Evolutionary conservation across 768 basidiomycete genomes (phyloP), one percentile per base, ranked within the genome.

Genomic region (Clathrus columnatus): DNA sequence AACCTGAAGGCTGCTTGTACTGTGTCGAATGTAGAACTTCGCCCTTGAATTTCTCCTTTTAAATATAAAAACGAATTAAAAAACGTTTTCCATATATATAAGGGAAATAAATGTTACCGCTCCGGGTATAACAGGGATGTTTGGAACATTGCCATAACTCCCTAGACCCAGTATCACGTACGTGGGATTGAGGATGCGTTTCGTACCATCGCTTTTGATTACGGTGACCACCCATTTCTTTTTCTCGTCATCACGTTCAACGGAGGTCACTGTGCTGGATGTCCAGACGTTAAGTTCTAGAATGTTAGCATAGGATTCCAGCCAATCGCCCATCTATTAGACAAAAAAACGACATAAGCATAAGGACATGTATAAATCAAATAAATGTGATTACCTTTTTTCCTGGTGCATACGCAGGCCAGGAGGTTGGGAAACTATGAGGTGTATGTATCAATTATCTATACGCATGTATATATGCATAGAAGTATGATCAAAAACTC

Each of bases 251-350:
- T 52, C 51, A 7, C 51, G 57, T n/a, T 44, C 24, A n/a, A 57
- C 21, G 24, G 59, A 36, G 3, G 29, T 57, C 23, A 65, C 41
- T 4, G 58, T 59, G 14, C 66, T 53, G 32, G 62, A 42, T 43
- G 75, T 79, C 84, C 84, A 85, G 6, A 82, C 74, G 60, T 83
- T 80, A 51, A 86, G 68, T 57, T 85, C 84, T 53, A 85, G 65
- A 2, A 71, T 62, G 8, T 78, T 72, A 1, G 80, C 82, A 62
- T 84, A 86, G 54, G 67, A 71, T 66, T 85, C 84, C 2, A 87
- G 72, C 82, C 82, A 85, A 57, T 81, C 78, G 0, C 82, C 84
- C 14, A 86, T 65, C 75, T 83, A 62, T 43, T 23, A 18, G 32
- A 7, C 5, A 18, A 17, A 28, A n/a, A 11, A 43, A 27, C 21